Base-by-base conservation (phyloP, 352 stramenopile genomes). In the Pythium angustatum region DNA sequence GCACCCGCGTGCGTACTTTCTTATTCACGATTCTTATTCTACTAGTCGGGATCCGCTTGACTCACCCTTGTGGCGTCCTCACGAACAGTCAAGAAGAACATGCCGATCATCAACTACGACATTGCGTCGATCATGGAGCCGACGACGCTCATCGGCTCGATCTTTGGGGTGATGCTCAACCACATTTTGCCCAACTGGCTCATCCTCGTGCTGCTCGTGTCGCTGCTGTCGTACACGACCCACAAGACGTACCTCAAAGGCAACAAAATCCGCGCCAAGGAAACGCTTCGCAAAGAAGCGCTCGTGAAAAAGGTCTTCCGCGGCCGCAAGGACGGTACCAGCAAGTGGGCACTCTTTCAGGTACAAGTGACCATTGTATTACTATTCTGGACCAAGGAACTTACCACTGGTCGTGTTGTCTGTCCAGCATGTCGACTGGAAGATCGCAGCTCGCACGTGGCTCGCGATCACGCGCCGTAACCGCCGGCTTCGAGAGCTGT, bases 121-220 rank as follows among this genome's bases (percentile, higher is more conserved):
- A 79, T 99, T n/a, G 96, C 98, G n/a, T 70, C 98, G 3, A 92
- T 99, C n/a, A 99, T 99, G 96, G 96, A 99, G 81, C 97, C 96
- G 2, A 85, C 96, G 67, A 92, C 86, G 38, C 73, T 94, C 14
- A 83, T 93, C 33, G 86, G 86, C 36, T 64, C 84, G 50, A 81
- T 93, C 66, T 89, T 92, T 30, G 86, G 84, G 31, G 86, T 94
- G 19, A 90, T 93, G 82, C 75, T 90, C 69, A 94, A 94, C 65
- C 78, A 88, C 56, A 69, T 90, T 41, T 82, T 95, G 51, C 87
- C 87, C 10, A 83, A 91, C 66, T 95, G 87, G 87, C 71, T 93
- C 50, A 93, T 95, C 44, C 64, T 93, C 59, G 61, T 87, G 28
- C 69, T 95, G 38, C 69, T 95, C 17, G 77, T 95, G 51, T 78